phyloP scores from a whole-genome alignment of 2,329 filamentous ascomycete genomes.

The Colletotrichum sp. region DNA sequence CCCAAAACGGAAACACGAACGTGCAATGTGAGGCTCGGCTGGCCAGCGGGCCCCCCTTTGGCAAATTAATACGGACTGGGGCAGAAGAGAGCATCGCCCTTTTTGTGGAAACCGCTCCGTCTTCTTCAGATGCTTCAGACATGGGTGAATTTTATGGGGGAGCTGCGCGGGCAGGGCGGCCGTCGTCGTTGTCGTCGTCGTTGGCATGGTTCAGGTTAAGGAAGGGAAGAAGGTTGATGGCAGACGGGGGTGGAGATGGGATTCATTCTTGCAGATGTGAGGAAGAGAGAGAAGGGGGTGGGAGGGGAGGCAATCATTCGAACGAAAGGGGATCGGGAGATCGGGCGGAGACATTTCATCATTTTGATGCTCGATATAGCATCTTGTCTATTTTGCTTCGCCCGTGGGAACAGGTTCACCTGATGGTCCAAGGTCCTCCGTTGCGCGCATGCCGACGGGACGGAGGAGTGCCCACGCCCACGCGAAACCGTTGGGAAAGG shows the following conservation, averaged over 20 bases:
- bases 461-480: background rate
- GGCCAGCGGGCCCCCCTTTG: slow-evolving; percentile 1
- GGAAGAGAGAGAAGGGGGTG: background rate
- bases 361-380: background rate
- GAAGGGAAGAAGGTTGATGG: background rate
- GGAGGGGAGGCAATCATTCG: background rate
- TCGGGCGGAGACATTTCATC: slow-evolving; percentile 3
- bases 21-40: slow-evolving; percentile 15
- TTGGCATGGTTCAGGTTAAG: background rate
- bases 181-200: background rate
- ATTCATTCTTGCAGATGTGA: background rate
- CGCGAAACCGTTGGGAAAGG: background rate
- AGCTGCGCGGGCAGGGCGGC: background rate
- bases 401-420: background rate
- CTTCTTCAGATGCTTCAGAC: background rate
- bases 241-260: background rate
- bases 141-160: background rate
- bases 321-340: background rate
- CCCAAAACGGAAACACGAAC: slow-evolving; percentile 10
- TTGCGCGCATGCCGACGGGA: background rate
- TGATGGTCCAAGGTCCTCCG: background rate
- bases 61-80: slow-evolving; percentile 13
- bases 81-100: background rate
- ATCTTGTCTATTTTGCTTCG: background rate
- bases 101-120: background rate